Evolutionary conservation across 768 basidiomycete species (phyloP).

Genomic region (Termitomyces sp.): DNA sequence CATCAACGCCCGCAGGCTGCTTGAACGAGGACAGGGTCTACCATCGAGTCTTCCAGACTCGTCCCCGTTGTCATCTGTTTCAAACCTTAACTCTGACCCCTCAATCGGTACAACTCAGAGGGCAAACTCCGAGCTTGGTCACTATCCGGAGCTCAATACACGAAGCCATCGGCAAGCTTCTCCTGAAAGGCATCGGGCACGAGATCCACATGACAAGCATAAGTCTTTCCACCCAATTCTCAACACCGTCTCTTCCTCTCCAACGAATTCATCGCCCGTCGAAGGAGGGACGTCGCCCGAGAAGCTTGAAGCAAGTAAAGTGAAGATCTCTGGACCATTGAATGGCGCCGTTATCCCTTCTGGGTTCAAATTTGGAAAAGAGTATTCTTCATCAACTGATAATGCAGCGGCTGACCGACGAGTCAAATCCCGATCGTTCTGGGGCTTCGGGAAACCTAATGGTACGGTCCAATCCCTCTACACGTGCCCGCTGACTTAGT

Average conservation of each 20-base stretch:
- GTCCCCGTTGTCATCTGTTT: constrained; percentile 60
- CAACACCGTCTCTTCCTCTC: constrained; percentile 45
- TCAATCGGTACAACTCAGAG: constrained; percentile 40
- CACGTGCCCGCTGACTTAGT: background rate
- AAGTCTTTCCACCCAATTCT: constrained; percentile 67
- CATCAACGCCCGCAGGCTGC: constrained; percentile 33
- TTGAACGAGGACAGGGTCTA: constrained; percentile 43
- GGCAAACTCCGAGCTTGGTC: constrained; percentile 79
- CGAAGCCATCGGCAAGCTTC: constrained; percentile 42
- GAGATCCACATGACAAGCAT: constrained; percentile 48
- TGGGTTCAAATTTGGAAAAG: constrained; percentile 91
- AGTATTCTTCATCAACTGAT: constrained; percentile 39
- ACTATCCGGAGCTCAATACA: constrained; percentile 63
- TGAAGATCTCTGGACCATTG: constrained; percentile 88
- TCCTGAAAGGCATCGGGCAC: constrained; percentile 52
- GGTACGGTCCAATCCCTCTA: constrained; percentile 30
- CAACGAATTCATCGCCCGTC: constrained; percentile 37
- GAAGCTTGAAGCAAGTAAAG: constrained; percentile 56
- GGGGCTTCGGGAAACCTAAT: constrained; percentile 79
- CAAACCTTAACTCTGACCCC: constrained; percentile 35
- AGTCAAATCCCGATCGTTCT: constrained; percentile 89
- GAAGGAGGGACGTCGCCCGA: constrained; percentile 54
- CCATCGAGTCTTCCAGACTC: constrained; percentile 52
- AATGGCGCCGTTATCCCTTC: constrained; percentile 82
- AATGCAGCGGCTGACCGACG: constrained; percentile 60